phyloP scores from a whole-genome alignment of 2,329 filamentous ascomycete species.

The Verticillium zaregamsianum region DNA sequence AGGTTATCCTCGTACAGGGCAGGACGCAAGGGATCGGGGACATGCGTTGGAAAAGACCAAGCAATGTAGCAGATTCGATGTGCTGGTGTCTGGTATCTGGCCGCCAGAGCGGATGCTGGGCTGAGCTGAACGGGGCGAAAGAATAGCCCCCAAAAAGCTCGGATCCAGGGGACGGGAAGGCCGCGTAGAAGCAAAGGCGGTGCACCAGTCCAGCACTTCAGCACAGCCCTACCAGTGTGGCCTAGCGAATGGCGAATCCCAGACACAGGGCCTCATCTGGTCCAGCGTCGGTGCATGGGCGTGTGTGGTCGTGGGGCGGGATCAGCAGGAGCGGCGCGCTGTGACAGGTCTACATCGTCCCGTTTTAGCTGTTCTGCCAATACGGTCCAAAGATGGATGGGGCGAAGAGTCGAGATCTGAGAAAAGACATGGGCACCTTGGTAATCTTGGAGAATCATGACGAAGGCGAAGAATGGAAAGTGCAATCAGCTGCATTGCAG shows the following conservation, averaged over 20 bases:
- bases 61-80: neutral
- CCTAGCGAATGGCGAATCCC: neutral
- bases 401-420: too few relatives aligned
- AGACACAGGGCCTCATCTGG: neutral
- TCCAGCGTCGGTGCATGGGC: neutral
- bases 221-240: conserved; percentile 2
- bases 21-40: neutral
- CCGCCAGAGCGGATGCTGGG: neutral
- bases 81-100: neutral
- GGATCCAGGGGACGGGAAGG: neutral
- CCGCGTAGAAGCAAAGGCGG: neutral
- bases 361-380: neutral
- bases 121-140: neutral
- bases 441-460: neutral
- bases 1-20: neutral
- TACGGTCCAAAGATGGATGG: neutral
- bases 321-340: neutral
- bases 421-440: too few relatives aligned
- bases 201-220: neutral
- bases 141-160: neutral
- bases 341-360: neutral
- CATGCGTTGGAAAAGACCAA: neutral
- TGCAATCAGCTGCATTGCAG: neutral
- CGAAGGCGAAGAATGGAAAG: neutral
- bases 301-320: neutral